Conservation (phyloP, 768 basidiomycete genomes). For the Agrocybe praecox region DNA sequence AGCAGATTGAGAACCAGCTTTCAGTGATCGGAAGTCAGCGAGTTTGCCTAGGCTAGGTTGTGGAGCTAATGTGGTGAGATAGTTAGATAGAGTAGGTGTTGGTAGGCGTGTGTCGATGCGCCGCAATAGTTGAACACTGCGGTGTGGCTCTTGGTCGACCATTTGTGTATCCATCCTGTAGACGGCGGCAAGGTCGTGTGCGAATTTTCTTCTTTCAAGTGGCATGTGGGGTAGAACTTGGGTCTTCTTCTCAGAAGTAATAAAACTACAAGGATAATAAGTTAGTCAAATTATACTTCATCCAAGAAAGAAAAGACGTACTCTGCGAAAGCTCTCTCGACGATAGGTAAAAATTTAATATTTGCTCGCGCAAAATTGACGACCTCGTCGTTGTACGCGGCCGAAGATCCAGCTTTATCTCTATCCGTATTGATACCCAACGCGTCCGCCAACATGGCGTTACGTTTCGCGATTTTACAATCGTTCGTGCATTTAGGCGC, state of each 20-base stretch:
- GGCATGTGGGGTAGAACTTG: slow-evolving; percentile 86
- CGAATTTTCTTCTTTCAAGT: slow-evolving; percentile 78
- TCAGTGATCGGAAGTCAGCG: slow-evolving; percentile 48
- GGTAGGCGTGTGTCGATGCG: slow-evolving; percentile 85
- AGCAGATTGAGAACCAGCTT: slow-evolving; percentile 9
- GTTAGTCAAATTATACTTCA: slow-evolving; percentile 6
- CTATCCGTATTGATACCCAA: slow-evolving; percentile 75
- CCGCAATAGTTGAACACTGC: slow-evolving; percentile 81
- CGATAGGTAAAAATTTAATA: slow-evolving; percentile 65
- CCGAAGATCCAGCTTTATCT: slow-evolving; percentile 34
- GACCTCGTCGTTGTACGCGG: slow-evolving; percentile 66
- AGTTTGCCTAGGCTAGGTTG: slow-evolving; percentile 60
- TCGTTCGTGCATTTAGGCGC: slow-evolving; percentile 76
- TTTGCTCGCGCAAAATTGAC: slow-evolving; percentile 62
- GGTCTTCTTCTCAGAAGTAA: slow-evolving; percentile 63
- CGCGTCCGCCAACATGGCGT: slow-evolving; percentile 87
- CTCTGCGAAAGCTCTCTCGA: slow-evolving; percentile 85
- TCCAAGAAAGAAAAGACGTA: slow-evolving; percentile 39
- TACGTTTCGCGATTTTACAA: slow-evolving; percentile 84
- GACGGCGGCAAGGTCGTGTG: slow-evolving; percentile 71
- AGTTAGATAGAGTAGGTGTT: slow-evolving; percentile 62
- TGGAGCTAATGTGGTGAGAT: slow-evolving; percentile 31
- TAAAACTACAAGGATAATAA: slow-evolving; percentile 50
- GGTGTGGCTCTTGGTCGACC: slow-evolving; percentile 90
- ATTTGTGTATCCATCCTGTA: slow-evolving; percentile 86